Conservation (phyloP, 371 early-diverging fungal genomes). For the Mucor ambiguus region DNA sequence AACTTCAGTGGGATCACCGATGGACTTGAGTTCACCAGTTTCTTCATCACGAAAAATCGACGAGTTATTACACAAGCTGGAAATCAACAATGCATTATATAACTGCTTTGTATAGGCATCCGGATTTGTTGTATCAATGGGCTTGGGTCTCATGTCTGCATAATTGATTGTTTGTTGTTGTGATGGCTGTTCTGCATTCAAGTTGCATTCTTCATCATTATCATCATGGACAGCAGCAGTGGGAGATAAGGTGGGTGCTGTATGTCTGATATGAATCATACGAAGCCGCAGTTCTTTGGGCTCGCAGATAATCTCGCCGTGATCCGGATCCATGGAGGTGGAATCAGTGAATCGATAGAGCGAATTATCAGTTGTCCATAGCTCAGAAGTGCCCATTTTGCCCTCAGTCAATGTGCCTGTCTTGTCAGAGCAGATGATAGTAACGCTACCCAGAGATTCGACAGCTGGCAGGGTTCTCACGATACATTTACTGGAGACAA, state of each 20-base stretch:
- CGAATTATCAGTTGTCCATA: constrained; percentile 72
- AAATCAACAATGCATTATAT: constrained; percentile 39
- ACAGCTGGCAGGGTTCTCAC: constrained; percentile 90
- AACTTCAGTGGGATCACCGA: constrained; percentile 87
- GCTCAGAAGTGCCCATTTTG: constrained; percentile 79
- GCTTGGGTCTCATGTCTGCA: constrained; percentile 32
- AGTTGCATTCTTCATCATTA: not conserved
- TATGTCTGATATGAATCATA: constrained; percentile 43
- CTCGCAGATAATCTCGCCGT: constrained; percentile 59
- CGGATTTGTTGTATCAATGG: constrained; percentile 38
- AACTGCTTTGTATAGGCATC: constrained; percentile 34
- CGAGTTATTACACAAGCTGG: constrained; percentile 73
- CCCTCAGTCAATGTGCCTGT: constrained; percentile 96
- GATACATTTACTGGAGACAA: constrained; percentile 49
- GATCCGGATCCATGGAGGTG: constrained; percentile 66
- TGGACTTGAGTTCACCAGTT: constrained; percentile 64
- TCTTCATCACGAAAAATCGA: constrained; percentile 60
- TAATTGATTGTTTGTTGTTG: constrained; percentile 25
- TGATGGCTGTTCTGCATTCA: not conserved
- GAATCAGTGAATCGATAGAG: constrained; percentile 69
- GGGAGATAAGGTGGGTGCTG: constrained; percentile 4
- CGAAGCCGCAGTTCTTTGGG: constrained; percentile 38
- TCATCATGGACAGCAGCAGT: not conserved
- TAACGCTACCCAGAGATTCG: constrained; percentile 91
- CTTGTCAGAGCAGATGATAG: constrained; percentile 95